Conservation (phyloP, 768 basidiomycete genomes). For the Naematelia aurantialba region DNA sequence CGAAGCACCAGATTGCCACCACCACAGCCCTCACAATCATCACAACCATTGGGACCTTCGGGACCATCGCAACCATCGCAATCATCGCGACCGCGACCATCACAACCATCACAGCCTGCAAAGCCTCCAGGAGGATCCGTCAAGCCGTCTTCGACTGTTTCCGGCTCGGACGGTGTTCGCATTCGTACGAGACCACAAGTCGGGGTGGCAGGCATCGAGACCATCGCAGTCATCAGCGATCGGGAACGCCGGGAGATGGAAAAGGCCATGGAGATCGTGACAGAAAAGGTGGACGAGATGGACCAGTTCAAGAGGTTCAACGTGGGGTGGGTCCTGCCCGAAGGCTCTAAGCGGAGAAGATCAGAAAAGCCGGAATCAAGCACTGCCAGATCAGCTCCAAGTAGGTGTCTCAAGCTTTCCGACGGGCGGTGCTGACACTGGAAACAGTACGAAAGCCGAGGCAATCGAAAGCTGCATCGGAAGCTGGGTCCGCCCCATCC, state of each 20-base stretch:
- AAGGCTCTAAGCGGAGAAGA: conserved; percentile 64
- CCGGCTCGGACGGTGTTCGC: conserved; percentile 6
- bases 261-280: conserved; percentile 53
- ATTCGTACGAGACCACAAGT: conserved; percentile 14
- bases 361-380: conserved; percentile 45
- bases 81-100: too few species aligned
- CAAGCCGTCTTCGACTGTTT: too few species aligned
- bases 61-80: too few species aligned
- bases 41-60: too few species aligned
- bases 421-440: background rate
- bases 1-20: background rate
- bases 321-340: conserved; percentile 78
- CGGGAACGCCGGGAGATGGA: conserved; percentile 40
- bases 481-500: background rate
- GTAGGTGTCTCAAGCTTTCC: background rate
- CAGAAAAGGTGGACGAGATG: conserved; percentile 67
- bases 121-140: too few species aligned
- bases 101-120: too few species aligned
- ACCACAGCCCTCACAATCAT: too few species aligned
- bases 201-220: conserved; percentile 41
- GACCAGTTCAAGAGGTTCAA: conserved; percentile 79
- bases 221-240: conserved; percentile 31
- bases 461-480: background rate
- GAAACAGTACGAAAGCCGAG: background rate
- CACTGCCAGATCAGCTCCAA: background rate